Percentiles rank a stretch among this genome's conserved stretches.
Evolutionary conservation across 345 rosid genomes (phyloP).

Genomic region (Syzygium aromaticum): DNA sequence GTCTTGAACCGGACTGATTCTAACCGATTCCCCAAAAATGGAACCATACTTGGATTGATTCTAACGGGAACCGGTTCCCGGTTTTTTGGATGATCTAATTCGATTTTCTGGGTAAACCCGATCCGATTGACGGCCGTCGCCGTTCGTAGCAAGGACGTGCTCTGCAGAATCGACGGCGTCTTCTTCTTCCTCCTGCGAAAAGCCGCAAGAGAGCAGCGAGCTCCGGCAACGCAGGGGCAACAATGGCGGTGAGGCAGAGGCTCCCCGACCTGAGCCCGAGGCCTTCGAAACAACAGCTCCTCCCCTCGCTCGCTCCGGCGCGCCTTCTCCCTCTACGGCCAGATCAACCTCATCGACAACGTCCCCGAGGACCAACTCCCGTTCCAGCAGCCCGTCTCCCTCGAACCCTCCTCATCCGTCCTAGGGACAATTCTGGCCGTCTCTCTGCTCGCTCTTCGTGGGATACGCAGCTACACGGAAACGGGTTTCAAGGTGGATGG

Average conservation of each 20-base stretch:
- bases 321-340: constrained; percentile 88
- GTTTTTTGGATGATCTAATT: too few species aligned
- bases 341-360: constrained; percentile 84
- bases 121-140: too few species aligned
- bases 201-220: neutral
- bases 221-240: neutral
- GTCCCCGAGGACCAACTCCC: constrained; percentile 92
- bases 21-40: too few species aligned
- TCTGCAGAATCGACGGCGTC: neutral
- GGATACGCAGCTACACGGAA: constrained; percentile 46
- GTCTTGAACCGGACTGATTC: too few species aligned
- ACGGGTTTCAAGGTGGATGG: constrained; percentile 80
- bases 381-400: constrained; percentile 42
- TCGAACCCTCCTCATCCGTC: neutral
- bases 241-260: constrained; percentile 48
- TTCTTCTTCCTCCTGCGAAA: neutral
- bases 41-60: too few species aligned
- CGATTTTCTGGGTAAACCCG: too few species aligned
- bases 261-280: constrained; percentile 36
- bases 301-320: constrained; percentile 74
- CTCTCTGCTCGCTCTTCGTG: neutral
- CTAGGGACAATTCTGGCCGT: neutral
- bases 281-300: constrained; percentile 14
- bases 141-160: neutral
- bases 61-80: too few species aligned